Conservation (phyloP, 1,284 basidiomycete genomes). For the Neolentinus lepideus region DNA sequence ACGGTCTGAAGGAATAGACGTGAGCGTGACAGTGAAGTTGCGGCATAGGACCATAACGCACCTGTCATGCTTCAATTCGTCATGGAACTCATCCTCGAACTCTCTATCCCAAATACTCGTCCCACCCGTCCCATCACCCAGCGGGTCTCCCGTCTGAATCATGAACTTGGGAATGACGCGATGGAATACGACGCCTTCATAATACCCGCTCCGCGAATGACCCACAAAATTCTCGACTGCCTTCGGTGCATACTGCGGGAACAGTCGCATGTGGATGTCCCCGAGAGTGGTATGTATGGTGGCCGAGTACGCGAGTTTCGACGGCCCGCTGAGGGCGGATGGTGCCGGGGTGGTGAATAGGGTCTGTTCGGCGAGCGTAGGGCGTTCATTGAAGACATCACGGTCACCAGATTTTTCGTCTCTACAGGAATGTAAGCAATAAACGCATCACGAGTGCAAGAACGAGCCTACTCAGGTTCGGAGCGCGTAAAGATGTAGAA, state of each 20-base stretch:
- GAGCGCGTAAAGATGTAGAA: conserved; percentile 95
- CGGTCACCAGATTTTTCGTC: conserved; percentile 86
- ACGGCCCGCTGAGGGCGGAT: conserved; percentile 45
- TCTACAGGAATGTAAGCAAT: conserved; percentile 29
- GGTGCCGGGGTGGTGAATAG: conserved; percentile 75
- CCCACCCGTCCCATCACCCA: conserved; percentile 98
- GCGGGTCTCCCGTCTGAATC: conserved; percentile 97
- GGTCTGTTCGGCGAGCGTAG: conserved; percentile 94
- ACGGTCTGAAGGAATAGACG: conserved; percentile 51
- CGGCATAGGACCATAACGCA: conserved; percentile 23
- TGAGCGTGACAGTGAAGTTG: conserved; percentile 1
- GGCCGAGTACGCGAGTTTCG: conserved; percentile 66
- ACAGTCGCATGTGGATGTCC: conserved; percentile 89
- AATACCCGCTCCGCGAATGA: conserved; percentile 88
- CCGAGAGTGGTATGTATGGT: conserved; percentile 95
- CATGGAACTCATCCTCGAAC: conserved; percentile 95
- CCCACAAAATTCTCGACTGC: conserved; percentile 98
- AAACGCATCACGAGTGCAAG: conserved; percentile 3
- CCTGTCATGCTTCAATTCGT: conserved; percentile 87
- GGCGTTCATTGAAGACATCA: conserved; percentile 98
- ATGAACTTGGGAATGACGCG: conserved; percentile 99
- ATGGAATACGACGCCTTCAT: conserved; percentile 94
- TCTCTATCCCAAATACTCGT: conserved; percentile 90
- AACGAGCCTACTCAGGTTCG: conserved; percentile 74
- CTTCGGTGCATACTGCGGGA: conserved; percentile 88